phyloP scores from a whole-genome alignment of 257 asterid species.

The Sherardia arvensis region DNA sequence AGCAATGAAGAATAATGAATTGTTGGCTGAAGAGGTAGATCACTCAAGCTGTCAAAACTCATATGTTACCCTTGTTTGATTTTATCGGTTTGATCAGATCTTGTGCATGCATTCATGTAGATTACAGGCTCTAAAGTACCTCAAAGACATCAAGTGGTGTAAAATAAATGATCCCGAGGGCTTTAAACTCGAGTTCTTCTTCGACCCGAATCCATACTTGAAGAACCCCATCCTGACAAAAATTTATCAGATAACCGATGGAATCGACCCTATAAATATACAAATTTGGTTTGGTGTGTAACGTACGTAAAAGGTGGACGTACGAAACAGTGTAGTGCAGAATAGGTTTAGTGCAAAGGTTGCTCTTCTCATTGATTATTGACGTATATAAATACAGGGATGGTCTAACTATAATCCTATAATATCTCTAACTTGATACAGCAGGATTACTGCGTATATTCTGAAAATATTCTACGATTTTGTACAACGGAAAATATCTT shows the following conservation, averaged over 20 bases:
- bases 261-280: constrained; percentile 59
- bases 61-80: not conserved
- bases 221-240: constrained; percentile 58
- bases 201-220: constrained; percentile 66
- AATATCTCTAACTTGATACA: too few species aligned
- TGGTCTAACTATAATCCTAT: too few species aligned
- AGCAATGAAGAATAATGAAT: constrained; percentile 58
- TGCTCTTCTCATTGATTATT: too few species aligned
- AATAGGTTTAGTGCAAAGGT: too few species aligned
- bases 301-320: too few species aligned
- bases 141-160: constrained; percentile 72
- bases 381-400: too few species aligned
- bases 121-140: constrained; percentile 61
- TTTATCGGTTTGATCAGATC: constrained; percentile 5
- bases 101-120: constrained; percentile 15
- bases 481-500: too few species aligned
- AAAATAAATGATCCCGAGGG: constrained; percentile 64
- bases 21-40: constrained; percentile 61
- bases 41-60: not conserved
- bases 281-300: too few species aligned
- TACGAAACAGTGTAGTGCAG: too few species aligned
- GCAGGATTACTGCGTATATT: too few species aligned
- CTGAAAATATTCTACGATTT: too few species aligned
- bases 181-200: constrained; percentile 74
- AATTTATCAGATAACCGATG: constrained; percentile 73